phyloP scores from a whole-genome alignment of 768 basidiomycete genomes.

The Pleurotus citrinopileatus region DNA sequence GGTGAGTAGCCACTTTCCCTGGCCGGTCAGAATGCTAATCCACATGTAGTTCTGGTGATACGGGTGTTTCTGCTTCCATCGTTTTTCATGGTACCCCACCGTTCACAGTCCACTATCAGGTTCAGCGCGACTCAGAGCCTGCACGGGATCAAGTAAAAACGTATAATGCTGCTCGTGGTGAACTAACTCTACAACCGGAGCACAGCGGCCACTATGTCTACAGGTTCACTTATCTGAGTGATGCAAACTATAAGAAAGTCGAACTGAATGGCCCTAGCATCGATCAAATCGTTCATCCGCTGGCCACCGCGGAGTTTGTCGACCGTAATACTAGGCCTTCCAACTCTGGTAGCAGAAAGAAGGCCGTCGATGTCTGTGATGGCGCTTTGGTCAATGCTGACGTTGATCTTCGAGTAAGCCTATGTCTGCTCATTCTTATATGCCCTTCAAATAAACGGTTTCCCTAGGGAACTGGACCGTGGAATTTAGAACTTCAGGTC shows the following conservation, averaged over 20 bases:
- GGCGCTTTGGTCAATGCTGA: constrained; percentile 74
- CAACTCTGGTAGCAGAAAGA: constrained; percentile 41
- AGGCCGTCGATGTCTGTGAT: constrained; percentile 72
- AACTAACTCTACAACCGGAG: constrained; percentile 83
- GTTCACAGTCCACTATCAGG: constrained; percentile 79
- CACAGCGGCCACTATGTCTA: constrained; percentile 89
- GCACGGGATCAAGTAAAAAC: constrained; percentile 56
- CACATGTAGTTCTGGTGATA: constrained; percentile 73
- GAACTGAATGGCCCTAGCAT: constrained; percentile 75
- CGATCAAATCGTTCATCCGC: constrained; percentile 86
- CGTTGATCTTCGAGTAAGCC: constrained; percentile 74
- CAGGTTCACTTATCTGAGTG: constrained; percentile 74
- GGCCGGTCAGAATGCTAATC: constrained; percentile 1
- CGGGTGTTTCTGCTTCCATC: constrained; percentile 84
- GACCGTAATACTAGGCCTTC: constrained; percentile 25
- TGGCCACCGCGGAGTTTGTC: constrained; percentile 78
- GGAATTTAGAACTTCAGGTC: constrained; percentile 82
- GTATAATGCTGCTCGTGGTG: constrained; percentile 70
- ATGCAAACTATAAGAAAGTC: constrained; percentile 78
- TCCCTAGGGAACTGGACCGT: constrained; percentile 83
- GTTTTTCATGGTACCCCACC: constrained; percentile 88
- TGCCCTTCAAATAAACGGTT: not conserved
- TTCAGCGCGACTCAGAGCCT: constrained; percentile 67
- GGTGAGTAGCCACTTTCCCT: constrained; percentile 42
- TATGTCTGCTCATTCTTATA: not conserved